Evolutionary conservation across 805 yeast genomes (phyloP), one percentile per base, ranked within the genome.

Genomic region (Starmerella apis): DNA sequence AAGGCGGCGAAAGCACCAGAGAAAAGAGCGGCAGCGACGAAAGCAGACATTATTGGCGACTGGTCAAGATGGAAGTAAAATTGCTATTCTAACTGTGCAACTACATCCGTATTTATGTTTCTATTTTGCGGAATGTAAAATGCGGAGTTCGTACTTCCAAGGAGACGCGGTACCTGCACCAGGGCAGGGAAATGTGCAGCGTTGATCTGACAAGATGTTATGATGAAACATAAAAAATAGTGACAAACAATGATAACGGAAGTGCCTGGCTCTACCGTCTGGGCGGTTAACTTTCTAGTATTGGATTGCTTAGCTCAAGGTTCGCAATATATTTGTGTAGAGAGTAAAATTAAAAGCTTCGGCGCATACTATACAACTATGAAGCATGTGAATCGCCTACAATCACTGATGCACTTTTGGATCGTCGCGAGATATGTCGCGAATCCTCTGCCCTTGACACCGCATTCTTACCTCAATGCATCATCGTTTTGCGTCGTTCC

Each of bases 1-100:
- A 36, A 32, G 33, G 55, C 58, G 45, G 45, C 46, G 37, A 45
- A 53, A 80, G 82, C 80, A 80, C 62, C 50, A 46, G 88, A 80
- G 70, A 81, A 77, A 74, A 71, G 76, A 65, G 73, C 81, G 63
- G 46, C 48, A 32, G 39, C 46, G 39, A 46, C 35, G 50, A 48
- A 30, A 36, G 51, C 42, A 38, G 46, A 44, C 43, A 41, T 44
- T 47, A 45, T 31, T 42, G 36, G 36, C 39, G 32, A 27, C 18
- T 42, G 31, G 39, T 24, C 19, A 39, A 31, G 48, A 23, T 8
- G 36, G 42, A 28, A 25, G 18, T 31, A 18, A 14, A 18, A 44
- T 35, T 37, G 5, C 8, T 8, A 9, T 27, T 11, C 11, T 27
- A 9, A 11, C 10, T 9, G 30, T 8, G 11, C 30, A 27, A 9